Percentiles rank a stretch among this genome's conserved stretches.
Evolutionary conservation across 805 yeast genomes (phyloP).

Genomic region (Ogataea paradorogensis): DNA sequence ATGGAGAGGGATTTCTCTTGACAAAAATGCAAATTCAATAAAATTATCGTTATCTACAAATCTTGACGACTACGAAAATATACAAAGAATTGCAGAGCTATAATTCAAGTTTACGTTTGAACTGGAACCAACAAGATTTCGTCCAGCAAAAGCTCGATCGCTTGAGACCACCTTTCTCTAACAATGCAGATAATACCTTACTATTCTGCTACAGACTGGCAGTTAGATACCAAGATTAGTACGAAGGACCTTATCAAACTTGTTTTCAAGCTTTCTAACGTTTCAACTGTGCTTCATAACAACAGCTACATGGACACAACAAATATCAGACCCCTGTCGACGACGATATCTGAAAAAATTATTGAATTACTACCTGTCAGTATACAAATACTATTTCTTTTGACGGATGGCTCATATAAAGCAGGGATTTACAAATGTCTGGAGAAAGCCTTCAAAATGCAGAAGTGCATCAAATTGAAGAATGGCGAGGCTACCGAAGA

Average conservation of each 20-base stretch:
- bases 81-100: background rate
- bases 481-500: slow-evolving; percentile 1
- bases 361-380: slow-evolving; percentile 10
- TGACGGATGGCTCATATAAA: slow-evolving; percentile 4
- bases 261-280: background rate
- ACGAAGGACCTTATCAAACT: background rate
- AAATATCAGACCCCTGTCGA: background rate
- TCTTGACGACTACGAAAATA: background rate
- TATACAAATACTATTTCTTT: slow-evolving; percentile 10
- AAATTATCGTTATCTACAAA: background rate
- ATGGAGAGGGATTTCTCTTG: slow-evolving; percentile 8
- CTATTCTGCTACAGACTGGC: no score
- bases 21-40: background rate
- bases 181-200: no score
- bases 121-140: background rate
- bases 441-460: background rate
- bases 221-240: background rate
- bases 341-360: slow-evolving; percentile 3
- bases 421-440: background rate
- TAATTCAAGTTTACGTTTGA: background rate
- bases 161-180: no score
- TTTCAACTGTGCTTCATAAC: background rate
- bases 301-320: background rate
- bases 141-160: background rate
- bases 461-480: slow-evolving; percentile 1